Percentiles rank a stretch among this genome's conserved stretches.
Conservation (phyloP, 176 grass and related monocot species). For the Areca catechu region DNA sequence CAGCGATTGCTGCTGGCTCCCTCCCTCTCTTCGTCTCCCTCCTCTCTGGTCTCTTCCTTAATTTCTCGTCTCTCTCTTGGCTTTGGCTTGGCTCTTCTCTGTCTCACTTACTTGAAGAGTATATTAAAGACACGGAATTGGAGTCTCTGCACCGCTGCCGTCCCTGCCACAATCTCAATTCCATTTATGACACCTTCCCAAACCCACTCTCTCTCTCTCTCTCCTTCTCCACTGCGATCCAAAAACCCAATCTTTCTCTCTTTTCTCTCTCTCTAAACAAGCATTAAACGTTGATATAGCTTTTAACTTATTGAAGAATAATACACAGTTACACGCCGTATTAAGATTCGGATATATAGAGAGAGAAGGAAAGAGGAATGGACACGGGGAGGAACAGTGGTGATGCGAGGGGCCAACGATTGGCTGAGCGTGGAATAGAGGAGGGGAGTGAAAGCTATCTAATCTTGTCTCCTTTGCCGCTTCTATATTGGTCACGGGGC, state of each 20-base stretch:
- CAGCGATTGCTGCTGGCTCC: constrained; percentile 1
- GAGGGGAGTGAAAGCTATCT: neutral
- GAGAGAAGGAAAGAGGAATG: neutral
- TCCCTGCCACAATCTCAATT: constrained; percentile 15
- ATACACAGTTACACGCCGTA: constrained; percentile 2
- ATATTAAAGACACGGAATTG: constrained; percentile 23
- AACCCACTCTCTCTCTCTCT: neutral
- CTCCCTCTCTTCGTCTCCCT: neutral
- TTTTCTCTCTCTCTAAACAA: constrained; percentile 1
- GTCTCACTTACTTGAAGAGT: constrained; percentile 6
- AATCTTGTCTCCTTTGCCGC: neutral
- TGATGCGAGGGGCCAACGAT: neutral
- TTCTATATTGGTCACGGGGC: neutral
- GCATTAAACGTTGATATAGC: neutral
- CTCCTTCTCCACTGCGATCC: neutral
- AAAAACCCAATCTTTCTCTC: neutral
- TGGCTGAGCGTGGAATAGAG: neutral
- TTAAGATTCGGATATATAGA: constrained; percentile 13
- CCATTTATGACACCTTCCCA: constrained; percentile 17
- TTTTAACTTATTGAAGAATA: constrained; percentile 20
- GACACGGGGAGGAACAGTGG: neutral
- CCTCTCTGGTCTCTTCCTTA: constrained; percentile 14
- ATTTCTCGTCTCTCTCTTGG: neutral
- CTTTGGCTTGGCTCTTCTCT: constrained; percentile 1
- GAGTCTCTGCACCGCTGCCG: constrained; percentile 27